Conservation (phyloP, 129 eudicot species). For the Tanacetum coccineum region DNA sequence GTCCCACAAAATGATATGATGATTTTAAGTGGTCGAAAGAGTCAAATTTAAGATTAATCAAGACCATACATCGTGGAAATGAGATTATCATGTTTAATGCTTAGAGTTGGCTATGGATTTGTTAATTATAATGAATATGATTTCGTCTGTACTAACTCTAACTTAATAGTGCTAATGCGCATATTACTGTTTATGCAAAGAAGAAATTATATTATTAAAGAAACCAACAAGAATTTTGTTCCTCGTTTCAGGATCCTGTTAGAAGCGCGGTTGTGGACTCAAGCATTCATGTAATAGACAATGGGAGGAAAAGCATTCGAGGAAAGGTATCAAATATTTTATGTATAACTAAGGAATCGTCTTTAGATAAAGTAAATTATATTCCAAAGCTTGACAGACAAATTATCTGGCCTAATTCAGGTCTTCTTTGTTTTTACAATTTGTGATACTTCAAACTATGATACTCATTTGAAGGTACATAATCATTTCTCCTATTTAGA, state of each 20-base stretch:
- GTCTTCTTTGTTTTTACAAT: conserved; percentile 68
- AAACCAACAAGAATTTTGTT: conserved; percentile 1
- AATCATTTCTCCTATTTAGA: conserved; percentile 1
- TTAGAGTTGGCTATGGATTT: no score
- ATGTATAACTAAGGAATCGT: neutral
- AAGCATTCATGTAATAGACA: conserved; percentile 56
- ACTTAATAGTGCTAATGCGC: no score
- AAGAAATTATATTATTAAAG: neutral
- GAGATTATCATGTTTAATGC: no score
- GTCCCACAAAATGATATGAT: neutral
- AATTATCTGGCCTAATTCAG: conserved; percentile 30
- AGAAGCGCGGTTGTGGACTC: conserved; percentile 60
- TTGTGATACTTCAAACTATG: conserved; percentile 51
- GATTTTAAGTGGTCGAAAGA: neutral
- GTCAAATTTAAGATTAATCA: no score
- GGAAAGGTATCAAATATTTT: conserved; percentile 48
- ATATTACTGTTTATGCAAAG: no score
- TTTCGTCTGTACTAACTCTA: no score
- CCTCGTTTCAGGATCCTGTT: conserved; percentile 50
- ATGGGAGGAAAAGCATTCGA: conserved; percentile 60
- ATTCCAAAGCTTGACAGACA: conserved; percentile 1
- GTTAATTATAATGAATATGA: no score
- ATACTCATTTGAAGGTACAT: conserved; percentile 54
- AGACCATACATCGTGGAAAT: no score
- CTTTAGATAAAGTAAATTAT: neutral